Percentiles rank a stretch among this genome's conserved stretches.
Evolutionary conservation across 495 filamentous ascomycete species (phyloP).

Genomic region (Penicillium dipodomyicola): DNA sequence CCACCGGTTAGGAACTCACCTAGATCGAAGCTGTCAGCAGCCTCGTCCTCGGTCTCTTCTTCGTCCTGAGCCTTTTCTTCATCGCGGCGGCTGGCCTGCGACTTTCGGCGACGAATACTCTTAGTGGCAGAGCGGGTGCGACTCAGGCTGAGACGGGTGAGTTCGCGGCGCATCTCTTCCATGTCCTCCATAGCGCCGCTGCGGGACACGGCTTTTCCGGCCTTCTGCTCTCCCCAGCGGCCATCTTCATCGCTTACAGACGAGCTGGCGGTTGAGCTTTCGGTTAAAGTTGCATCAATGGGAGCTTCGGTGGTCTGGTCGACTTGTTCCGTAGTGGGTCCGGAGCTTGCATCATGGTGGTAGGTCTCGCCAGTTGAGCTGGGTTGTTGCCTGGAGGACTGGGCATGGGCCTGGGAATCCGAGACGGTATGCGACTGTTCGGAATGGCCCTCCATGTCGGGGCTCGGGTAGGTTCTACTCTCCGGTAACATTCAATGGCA

Average conservation of each 20-base stretch:
- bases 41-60: constrained; percentile 25
- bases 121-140: constrained; percentile 40
- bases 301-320: constrained; percentile 14
- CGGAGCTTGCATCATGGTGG: background rate
- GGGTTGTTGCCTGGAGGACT: background rate
- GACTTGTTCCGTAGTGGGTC: constrained; percentile 6
- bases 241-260: constrained; percentile 44
- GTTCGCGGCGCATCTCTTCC: constrained; percentile 63
- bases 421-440: constrained; percentile 6
- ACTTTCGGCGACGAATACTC: constrained; percentile 23
- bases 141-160: constrained; percentile 58
- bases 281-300: constrained; percentile 16
- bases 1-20: constrained; percentile 74
- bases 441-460: constrained; percentile 26
- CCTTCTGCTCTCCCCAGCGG: constrained; percentile 74
- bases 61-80: constrained; percentile 40
- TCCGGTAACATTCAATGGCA: constrained; percentile 15
- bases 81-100: constrained; percentile 30
- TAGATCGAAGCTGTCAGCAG: constrained; percentile 63
- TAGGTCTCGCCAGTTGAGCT: background rate
- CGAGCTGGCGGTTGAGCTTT: constrained; percentile 21
- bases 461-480: constrained; percentile 10
- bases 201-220: constrained; percentile 60
- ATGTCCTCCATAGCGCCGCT: constrained; percentile 67
- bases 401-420: background rate